phyloP scores from a whole-genome alignment of 371 early-diverging fungal species.

The Mucor velutinosus region DNA sequence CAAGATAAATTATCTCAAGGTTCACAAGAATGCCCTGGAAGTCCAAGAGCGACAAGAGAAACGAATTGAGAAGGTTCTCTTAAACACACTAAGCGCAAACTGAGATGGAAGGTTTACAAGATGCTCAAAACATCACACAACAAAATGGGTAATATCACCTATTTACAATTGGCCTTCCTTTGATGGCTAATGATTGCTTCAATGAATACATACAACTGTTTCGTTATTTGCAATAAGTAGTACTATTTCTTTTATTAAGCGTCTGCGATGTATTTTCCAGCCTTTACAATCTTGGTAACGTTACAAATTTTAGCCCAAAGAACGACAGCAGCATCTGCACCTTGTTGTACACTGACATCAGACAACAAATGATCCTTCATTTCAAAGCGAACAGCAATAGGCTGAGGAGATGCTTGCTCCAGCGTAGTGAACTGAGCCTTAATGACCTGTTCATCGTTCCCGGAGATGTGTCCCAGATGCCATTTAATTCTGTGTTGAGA shows the following conservation, averaged over 20 bases:
- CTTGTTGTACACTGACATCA: constrained; percentile 19
- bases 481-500: constrained; percentile 59
- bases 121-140: too few relatives aligned
- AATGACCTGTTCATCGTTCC: constrained; percentile 40
- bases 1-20: too few relatives aligned
- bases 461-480: constrained; percentile 42
- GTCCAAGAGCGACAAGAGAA: too few relatives aligned
- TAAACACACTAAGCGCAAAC: too few relatives aligned
- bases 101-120: too few relatives aligned
- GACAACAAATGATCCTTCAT: constrained; percentile 40
- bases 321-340: constrained; percentile 13
- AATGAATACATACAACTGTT: background rate
- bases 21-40: too few relatives aligned
- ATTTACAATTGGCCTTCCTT: too few relatives aligned
- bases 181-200: too few relatives aligned
- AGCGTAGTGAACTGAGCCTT: constrained; percentile 55
- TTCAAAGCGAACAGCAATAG: constrained; percentile 56
- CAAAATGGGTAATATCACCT: too few relatives aligned
- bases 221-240: background rate
- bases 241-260: constrained; percentile 4
- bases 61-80: too few relatives aligned
- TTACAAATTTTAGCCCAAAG: constrained; percentile 26
- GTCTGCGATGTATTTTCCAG: constrained; percentile 44
- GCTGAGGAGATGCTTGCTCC: constrained; percentile 45
- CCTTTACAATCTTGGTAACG: constrained; percentile 22